Conservation (phyloP, 257 asterid species). For the Solanum commersonii region DNA sequence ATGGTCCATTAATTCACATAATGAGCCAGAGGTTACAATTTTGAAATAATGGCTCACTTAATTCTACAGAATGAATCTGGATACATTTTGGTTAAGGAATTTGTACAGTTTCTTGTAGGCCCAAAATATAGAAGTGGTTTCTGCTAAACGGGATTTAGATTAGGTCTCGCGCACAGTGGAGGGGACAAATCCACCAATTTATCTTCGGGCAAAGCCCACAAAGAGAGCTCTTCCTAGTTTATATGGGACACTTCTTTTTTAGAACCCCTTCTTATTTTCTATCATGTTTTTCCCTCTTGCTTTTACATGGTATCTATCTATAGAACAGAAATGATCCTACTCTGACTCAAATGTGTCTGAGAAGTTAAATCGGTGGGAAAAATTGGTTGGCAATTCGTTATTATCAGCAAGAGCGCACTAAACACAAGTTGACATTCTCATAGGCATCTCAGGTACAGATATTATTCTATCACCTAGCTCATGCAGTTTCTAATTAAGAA, state of each 20-base stretch:
- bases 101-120: neutral
- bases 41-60: neutral
- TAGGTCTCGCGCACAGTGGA: neutral
- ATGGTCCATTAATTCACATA: neutral
- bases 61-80: too few species aligned
- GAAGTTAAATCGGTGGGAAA: slow-evolving; percentile 18
- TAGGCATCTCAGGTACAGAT: neutral
- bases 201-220: neutral
- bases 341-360: slow-evolving; percentile 14
- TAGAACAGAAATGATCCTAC: neutral
- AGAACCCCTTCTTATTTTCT: neutral
- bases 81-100: neutral
- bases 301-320: neutral
- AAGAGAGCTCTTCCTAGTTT: neutral
- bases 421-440: neutral
- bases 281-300: neutral
- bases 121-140: neutral
- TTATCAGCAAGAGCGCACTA: slow-evolving; percentile 8
- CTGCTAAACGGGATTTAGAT: neutral
- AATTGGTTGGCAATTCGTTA: slow-evolving; percentile 16
- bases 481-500: neutral
- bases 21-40: neutral
- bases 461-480: neutral
- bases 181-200: neutral
- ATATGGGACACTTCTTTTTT: neutral